Evolutionary conservation across 1,139 yeast genomes (phyloP).

Genomic region (Geotrichum bryndzae): DNA sequence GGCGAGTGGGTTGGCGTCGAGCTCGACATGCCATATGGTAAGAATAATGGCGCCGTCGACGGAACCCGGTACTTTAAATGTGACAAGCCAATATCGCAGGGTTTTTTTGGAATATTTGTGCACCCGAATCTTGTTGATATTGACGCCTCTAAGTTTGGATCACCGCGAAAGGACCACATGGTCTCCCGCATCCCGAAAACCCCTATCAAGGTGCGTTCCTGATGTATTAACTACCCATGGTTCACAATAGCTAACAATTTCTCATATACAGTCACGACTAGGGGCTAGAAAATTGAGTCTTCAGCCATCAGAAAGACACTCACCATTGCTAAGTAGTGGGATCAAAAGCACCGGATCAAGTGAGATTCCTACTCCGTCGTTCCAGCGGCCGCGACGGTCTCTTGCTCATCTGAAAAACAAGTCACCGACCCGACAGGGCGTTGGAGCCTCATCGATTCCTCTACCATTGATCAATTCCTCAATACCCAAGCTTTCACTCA

Average conservation of each 20-base stretch:
- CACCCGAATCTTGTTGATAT: constrained; percentile 21
- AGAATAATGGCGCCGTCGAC: constrained; percentile 63
- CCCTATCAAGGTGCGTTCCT: background rate
- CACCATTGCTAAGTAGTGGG: background rate
- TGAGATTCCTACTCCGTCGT: constrained; percentile 1
- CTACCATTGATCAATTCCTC: background rate
- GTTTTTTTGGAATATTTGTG: constrained; percentile 46
- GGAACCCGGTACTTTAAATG: constrained; percentile 57
- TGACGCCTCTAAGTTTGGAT: background rate
- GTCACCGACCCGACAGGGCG: background rate
- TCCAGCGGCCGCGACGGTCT: background rate
- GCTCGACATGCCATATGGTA: constrained; percentile 51
- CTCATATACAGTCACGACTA: background rate
- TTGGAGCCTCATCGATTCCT: background rate
- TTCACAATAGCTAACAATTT: background rate
- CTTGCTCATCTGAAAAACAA: background rate
- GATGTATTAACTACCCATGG: background rate
- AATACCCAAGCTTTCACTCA: background rate
- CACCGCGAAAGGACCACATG: background rate
- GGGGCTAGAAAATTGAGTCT: background rate
- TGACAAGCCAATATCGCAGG: constrained; percentile 17
- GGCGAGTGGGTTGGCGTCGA: constrained; percentile 72
- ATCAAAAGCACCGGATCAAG: background rate
- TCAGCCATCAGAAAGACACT: background rate
- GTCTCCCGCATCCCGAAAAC: background rate